A percentile compares a stretch with the other conserved stretches of the same genome.
Conservation (phyloP, 176 grass and related monocot genomes). For the Phoenix roebelenii region DNA sequence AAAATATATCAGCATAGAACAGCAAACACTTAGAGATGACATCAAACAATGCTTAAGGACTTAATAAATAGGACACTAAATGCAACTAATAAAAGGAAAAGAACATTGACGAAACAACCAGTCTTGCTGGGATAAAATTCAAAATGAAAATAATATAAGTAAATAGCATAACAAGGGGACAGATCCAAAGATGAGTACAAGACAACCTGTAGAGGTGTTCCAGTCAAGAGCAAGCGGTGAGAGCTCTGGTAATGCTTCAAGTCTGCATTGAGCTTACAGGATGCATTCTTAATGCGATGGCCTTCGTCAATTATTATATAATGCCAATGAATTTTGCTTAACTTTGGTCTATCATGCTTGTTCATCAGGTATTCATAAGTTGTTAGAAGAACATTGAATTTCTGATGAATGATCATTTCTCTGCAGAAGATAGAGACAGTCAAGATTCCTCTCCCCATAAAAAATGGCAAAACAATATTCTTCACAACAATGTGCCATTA, state of each 20-base stretch:
- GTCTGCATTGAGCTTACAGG: slow-evolving; percentile 97
- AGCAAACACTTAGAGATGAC: too few relatives aligned
- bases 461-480: neutral
- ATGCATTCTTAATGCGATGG: slow-evolving; percentile 98
- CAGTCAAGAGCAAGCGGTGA: slow-evolving; percentile 87
- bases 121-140: neutral
- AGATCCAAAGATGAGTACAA: slow-evolving; percentile 22
- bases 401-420: slow-evolving; percentile 97
- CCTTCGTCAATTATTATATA: slow-evolving; percentile 99
- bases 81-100: too few relatives aligned
- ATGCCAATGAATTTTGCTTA: slow-evolving; percentile 98
- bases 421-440: slow-evolving; percentile 42
- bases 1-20: too few relatives aligned
- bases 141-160: too few relatives aligned
- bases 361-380: slow-evolving; percentile 99
- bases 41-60: too few relatives aligned
- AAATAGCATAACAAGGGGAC: too few relatives aligned
- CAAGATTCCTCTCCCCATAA: slow-evolving; percentile 12
- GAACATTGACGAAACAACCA: neutral
- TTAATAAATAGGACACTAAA: too few relatives aligned
- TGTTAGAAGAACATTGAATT: slow-evolving; percentile 97
- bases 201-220: slow-evolving; percentile 91
- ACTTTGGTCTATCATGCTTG: slow-evolving; percentile 96
- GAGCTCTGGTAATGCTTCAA: slow-evolving; percentile 90
- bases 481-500: slow-evolving; percentile 26